A percentile compares a stretch with the other conserved stretches of the same genome.
Evolutionary conservation across 495 filamentous ascomycete species (phyloP).

Genomic region (Eremomyces bilateralis): DNA sequence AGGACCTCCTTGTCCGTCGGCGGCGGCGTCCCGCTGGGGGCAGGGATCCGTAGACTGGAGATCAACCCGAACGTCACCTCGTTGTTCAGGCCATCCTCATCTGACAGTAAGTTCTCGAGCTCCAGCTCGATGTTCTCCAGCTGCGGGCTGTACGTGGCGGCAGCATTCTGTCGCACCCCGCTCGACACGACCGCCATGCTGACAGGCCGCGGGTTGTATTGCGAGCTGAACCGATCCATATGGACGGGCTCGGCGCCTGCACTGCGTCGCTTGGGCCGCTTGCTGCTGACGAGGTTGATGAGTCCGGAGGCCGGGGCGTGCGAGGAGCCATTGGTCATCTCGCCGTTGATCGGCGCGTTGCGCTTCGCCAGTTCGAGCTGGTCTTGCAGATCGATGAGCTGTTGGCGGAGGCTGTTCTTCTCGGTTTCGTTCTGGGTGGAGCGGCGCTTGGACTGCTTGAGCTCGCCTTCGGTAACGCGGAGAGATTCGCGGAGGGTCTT

Average conservation of each 20-base stretch:
- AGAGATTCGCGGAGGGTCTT: conserved; percentile 59
- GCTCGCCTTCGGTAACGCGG: conserved; percentile 47
- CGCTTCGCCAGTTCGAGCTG: conserved; percentile 74
- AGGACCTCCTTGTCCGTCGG: conserved; percentile 96
- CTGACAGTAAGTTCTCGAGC: conserved; percentile 76
- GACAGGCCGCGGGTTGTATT: conserved; percentile 84
- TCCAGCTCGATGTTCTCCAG: conserved; percentile 83
- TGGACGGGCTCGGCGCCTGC: conserved; percentile 74
- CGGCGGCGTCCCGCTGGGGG: conserved; percentile 58
- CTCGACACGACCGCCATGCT: conserved; percentile 68
- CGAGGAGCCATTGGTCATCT: conserved; percentile 43
- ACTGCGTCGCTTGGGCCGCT: conserved; percentile 91
- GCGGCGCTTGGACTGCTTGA: conserved; percentile 49
- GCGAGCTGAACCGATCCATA: conserved; percentile 65
- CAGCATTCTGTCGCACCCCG: conserved; percentile 38
- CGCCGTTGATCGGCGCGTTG: conserved; percentile 40
- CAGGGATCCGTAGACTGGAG: conserved; percentile 83
- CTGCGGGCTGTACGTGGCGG: conserved; percentile 52
- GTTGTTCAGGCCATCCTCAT: conserved; percentile 87
- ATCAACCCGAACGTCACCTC: conserved; percentile 93
- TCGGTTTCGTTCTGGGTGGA: conserved; percentile 57
- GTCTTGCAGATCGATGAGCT: conserved; percentile 76
- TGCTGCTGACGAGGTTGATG: conserved; percentile 90
- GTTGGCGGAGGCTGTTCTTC: conserved; percentile 62
- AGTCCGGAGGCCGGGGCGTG: conserved; percentile 46